Base-by-base conservation (phyloP, 768 basidiomycete species). In the Hericium alpestre region DNA sequence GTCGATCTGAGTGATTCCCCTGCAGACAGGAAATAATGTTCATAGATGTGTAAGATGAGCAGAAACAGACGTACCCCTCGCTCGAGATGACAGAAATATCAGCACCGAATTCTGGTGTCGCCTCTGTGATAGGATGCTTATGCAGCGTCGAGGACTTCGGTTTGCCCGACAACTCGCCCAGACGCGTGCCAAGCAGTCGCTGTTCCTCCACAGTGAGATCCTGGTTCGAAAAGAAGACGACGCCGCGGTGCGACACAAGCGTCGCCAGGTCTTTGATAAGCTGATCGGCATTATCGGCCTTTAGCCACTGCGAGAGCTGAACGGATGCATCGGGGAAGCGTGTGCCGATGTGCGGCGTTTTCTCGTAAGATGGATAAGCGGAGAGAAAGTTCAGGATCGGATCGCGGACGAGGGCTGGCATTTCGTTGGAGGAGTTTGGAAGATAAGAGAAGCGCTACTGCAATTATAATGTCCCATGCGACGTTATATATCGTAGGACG, bases 221-320 rank as follows among this genome's bases (percentile, higher is more conserved):
- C 65, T 83, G 81, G 18, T 75, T 70, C 11, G 76, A 74, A 74
- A 86, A 81, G 70, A 86, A 86, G 5, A 84, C 81, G 49, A 84
- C 83, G 3, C 82, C 82, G 37, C 83, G 79, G 54, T 77, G 78
- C 27, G 74, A 75, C 39, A 77, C 72, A 43, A 82, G 72, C 2
- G 72, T 72, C 0, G 82, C 80, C 6, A 84, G 75, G 61, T 82
- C 81, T 20, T 72, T 71, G 58, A 83, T 67, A 51, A 80, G 68
- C 58, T 76, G 75, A 60, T 82, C 80, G 7, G 76, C 65, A 62
- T 81, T 74, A 6, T 70, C 65, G 1, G 74, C 74, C 0, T 66
- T 60, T 32, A 83, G 73, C 6, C 82, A 61, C 12, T 70, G 61
- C 3, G 74, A 72, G 13, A 83, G 72, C 64, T 82, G 80, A 12